Percentiles rank a stretch among this genome's conserved stretches.
These are phyloP conservation scores for Kandelia obovata DNA, from an alignment of 345 rosid species.

Conservation along the genomic window DNA sequence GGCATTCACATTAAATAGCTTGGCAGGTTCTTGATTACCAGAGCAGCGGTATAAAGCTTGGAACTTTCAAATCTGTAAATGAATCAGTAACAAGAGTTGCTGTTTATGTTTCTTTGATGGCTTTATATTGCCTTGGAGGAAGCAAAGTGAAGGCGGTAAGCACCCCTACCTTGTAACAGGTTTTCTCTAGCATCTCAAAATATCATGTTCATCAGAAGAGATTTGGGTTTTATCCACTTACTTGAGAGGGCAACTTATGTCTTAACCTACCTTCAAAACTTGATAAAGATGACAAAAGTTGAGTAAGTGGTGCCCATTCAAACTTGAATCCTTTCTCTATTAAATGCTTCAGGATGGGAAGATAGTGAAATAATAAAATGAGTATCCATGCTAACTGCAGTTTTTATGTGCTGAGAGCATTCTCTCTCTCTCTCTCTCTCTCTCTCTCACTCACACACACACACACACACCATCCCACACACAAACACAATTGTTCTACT, in stretches of 20 bases:
- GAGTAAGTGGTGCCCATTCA: background rate
- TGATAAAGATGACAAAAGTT: background rate
- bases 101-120: constrained; percentile 77
- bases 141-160: constrained; percentile 95
- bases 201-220: background rate
- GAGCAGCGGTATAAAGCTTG: constrained; percentile 87
- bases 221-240: background rate
- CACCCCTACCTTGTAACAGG: constrained; percentile 24
- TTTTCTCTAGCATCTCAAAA: constrained; percentile 10
- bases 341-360: background rate
- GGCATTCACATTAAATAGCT: constrained; percentile 22
- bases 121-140: constrained; percentile 90
- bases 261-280: background rate
- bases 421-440: background rate
- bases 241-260: background rate
- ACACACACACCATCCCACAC: no score
- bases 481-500: background rate
- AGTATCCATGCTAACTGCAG: background rate
- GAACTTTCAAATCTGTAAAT: constrained; percentile 81
- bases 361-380: background rate
- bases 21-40: constrained; percentile 79
- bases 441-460: background rate
- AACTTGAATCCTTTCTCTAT: background rate
- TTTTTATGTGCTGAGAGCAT: background rate
- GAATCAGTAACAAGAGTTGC: constrained; percentile 92